These are phyloP conservation scores for Taphrina deformans DNA, from an alignment of 1,139 yeast genomes.

Conservation along the genomic window DNA sequence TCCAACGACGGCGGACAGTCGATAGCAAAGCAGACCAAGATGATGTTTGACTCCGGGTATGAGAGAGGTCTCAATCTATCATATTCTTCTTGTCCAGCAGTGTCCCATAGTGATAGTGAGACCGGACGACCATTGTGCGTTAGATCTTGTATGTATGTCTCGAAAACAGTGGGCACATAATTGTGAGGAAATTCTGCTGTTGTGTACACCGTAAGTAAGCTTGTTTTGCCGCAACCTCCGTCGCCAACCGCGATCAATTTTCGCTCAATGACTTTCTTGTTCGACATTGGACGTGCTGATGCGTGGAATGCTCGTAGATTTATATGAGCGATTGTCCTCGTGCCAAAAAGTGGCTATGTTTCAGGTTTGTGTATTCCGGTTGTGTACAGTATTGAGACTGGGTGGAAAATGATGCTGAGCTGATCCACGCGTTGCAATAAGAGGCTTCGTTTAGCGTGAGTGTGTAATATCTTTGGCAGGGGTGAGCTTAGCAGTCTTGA, in stretches of 20 bases:
- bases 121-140: slow-evolving; percentile 55
- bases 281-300: neutral
- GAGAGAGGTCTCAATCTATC: slow-evolving; percentile 79
- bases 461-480: too few relatives aligned
- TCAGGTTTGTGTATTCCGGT: neutral
- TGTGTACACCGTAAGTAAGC: slow-evolving; percentile 68
- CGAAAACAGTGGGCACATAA: slow-evolving; percentile 87
- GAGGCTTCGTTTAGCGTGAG: too few relatives aligned
- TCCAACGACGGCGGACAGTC: slow-evolving; percentile 64
- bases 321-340: neutral
- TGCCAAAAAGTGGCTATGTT: neutral
- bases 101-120: slow-evolving; percentile 84
- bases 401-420: too few relatives aligned
- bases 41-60: slow-evolving; percentile 76
- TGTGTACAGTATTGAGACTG: neutral
- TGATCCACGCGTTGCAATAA: too few relatives aligned
- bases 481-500: too few relatives aligned
- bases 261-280: slow-evolving; percentile 41
- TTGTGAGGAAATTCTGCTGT: slow-evolving; percentile 47
- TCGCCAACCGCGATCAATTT: slow-evolving; percentile 90
- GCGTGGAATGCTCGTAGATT: neutral
- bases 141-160: slow-evolving; percentile 68
- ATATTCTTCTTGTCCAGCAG: slow-evolving; percentile 93
- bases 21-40: slow-evolving; percentile 73
- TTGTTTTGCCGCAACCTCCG: slow-evolving; percentile 93